Conservation (phyloP, 805 yeast species). For the Hanseniaspora valbyensis region DNA sequence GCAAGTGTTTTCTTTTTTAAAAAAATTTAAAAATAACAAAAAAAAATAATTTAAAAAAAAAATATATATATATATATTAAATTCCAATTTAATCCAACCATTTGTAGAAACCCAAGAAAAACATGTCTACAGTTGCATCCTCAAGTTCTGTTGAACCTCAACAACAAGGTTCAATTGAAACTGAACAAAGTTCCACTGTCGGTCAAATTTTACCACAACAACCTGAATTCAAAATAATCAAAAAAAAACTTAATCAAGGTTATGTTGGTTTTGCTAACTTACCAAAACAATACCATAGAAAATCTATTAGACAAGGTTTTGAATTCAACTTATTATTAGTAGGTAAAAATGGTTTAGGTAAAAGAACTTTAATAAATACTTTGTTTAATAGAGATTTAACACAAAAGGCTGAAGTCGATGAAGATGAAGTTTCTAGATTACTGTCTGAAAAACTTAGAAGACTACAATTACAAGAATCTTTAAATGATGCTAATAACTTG, state of each 20-base stretch:
- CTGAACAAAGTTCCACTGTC: background rate
- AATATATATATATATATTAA: too few relatives aligned
- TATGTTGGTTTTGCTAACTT: conserved; percentile 95
- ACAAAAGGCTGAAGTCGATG: conserved; percentile 8
- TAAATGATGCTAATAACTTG: conserved; percentile 20
- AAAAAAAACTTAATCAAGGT: conserved; percentile 66
- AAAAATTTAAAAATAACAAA: too few relatives aligned
- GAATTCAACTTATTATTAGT: conserved; percentile 78
- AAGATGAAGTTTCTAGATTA: conserved; percentile 8
- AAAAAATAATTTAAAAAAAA: too few relatives aligned
- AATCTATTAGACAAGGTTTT: conserved; percentile 82
- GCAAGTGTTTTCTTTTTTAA: too few relatives aligned
- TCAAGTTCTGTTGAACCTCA: background rate
- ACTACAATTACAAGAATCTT: conserved; percentile 8
- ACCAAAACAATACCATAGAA: conserved; percentile 98
- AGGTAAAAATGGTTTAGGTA: conserved; percentile 87
- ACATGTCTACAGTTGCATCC: background rate
- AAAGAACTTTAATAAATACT: conserved; percentile 83
- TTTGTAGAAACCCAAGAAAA: too few relatives aligned
- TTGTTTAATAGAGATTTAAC: conserved; percentile 63
- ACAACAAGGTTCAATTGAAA: background rate
- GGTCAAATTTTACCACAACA: conserved; percentile 25
- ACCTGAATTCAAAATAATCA: conserved; percentile 48
- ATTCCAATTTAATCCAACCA: too few relatives aligned
- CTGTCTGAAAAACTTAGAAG: conserved; percentile 25